Conservation (phyloP, 352 stramenopile genomes). For the Globisporangium orthogonon region DNA sequence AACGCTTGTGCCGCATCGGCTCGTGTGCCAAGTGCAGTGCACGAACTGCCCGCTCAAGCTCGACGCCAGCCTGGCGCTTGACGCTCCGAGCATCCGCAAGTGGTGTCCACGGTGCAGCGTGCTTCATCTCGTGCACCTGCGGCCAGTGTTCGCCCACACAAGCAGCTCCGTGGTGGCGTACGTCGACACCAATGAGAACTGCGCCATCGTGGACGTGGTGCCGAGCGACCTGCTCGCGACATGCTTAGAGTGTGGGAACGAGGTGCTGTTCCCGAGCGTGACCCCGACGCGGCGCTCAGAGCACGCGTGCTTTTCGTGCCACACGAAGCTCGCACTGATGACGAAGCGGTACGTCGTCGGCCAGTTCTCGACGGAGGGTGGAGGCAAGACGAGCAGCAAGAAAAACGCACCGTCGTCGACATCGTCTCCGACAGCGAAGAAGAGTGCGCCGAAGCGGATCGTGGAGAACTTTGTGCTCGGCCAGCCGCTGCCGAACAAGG, state of each 20-base stretch:
- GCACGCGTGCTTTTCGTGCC: slow-evolving; percentile 64
- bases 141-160: slow-evolving; percentile 62
- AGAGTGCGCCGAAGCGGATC: slow-evolving; percentile 23
- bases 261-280: slow-evolving; percentile 55
- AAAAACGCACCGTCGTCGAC: slow-evolving; percentile 1
- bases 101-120: slow-evolving; percentile 80
- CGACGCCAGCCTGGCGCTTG: slow-evolving; percentile 44
- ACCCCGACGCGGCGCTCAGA: slow-evolving; percentile 48
- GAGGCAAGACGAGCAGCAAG: slow-evolving; percentile 12
- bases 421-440: slow-evolving; percentile 19
- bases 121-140: slow-evolving; percentile 59
- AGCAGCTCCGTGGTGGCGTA: slow-evolving; percentile 60
- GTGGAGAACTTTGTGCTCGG: slow-evolving; percentile 57
- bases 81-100: slow-evolving; percentile 40
- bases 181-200: slow-evolving; percentile 65
- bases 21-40: slow-evolving; percentile 67
- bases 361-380: slow-evolving; percentile 5
- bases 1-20: slow-evolving; percentile 57
- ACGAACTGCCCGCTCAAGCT: slow-evolving; percentile 71
- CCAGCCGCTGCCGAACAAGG: slow-evolving; percentile 62
- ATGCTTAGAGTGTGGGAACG: slow-evolving; percentile 57
- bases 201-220: slow-evolving; percentile 56
- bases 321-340: slow-evolving; percentile 70
- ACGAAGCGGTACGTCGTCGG: slow-evolving; percentile 48
- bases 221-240: slow-evolving; percentile 65